Base-by-base conservation (phyloP, 2,329 filamentous ascomycete genomes). In the Penicillium thymicola region DNA sequence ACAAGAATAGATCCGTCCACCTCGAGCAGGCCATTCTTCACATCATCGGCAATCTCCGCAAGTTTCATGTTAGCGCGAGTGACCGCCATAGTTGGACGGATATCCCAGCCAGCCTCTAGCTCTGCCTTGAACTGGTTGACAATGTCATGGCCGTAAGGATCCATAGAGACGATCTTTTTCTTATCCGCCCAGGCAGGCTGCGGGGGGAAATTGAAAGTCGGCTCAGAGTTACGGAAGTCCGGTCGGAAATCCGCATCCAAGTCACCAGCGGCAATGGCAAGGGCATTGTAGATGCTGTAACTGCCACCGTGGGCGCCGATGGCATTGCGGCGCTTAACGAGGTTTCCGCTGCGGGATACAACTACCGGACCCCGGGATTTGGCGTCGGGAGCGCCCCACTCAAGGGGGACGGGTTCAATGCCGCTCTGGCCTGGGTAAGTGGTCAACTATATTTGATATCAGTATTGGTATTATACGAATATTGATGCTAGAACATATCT, bases 161-260 rank as follows among this genome's bases (percentile, higher is more conserved):
- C 94, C 91, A 99, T 96, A 18, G 93, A 90, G 14, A 97, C 93
- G 61, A 99, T 97, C 80, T 97, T 97, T 75, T 90, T 91, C 68
- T 84, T 85, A 70, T 96, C 90, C 27, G 83, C 84, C 93, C 93
- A 99, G 76, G 94, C 86, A 8, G 90, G 87, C 67, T 96, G 96
- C 8, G 90, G 92, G 0, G 92, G 92, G 70, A 97, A 90, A 51
- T 88, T 85, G 23, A 86, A 90, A n/a, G 92, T 92, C 13, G 94
- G 94, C 73, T 97, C 90, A 10, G 92, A 96, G 74, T 97, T 90
- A 60, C 87, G 88, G 72, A 89, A 87, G 70, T 89, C 86, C 11
- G 88, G 85, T 67, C 83, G 89, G 75, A 97, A 92, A 65, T 96
- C 88, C 40, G 85, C 82, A 59, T 90, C 85, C 56, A 97, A 83